These are phyloP conservation scores for Mucor circinelloides DNA, from an alignment of 371 early-diverging fungal species.

Conservation along the genomic window DNA sequence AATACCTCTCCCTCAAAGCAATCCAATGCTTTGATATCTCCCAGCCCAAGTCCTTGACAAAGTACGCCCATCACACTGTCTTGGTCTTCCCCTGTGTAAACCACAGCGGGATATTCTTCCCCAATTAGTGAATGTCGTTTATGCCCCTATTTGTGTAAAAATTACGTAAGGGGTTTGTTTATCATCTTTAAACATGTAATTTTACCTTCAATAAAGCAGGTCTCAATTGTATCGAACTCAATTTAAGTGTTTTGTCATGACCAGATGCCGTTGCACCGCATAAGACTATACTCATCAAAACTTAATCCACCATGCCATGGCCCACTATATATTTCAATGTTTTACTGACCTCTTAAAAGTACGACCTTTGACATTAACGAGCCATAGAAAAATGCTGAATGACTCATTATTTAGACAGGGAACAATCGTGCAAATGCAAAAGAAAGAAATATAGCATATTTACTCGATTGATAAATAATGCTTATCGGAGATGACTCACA, in stretches of 20 bases:
- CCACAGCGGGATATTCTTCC: conserved; percentile 40
- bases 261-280: conserved; percentile 27
- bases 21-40: conserved; percentile 38
- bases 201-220: conserved; percentile 36
- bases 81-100: conserved; percentile 21
- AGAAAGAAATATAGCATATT: not conserved
- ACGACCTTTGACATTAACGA: conserved; percentile 40
- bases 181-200: not conserved
- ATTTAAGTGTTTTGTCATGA: conserved; percentile 19
- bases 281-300: conserved; percentile 26
- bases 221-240: conserved; percentile 20
- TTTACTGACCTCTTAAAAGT: conserved; percentile 32
- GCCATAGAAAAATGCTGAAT: conserved; percentile 44
- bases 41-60: conserved; percentile 28
- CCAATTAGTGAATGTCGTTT: conserved; percentile 35
- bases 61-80: conserved; percentile 33
- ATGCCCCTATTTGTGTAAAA: conserved; percentile 26
- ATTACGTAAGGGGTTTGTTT: not conserved
- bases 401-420: not conserved
- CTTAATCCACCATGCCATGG: not conserved
- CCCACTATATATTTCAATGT: not conserved
- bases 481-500: not conserved
- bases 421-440: not conserved
- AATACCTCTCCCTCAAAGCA: conserved; percentile 48
- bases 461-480: not conserved